Percentiles rank a stretch among this genome's conserved stretches.
These are phyloP conservation scores for Diaporthe sp. DNA, from an alignment of 2,329 filamentous ascomycete species.

Conservation along the genomic window DNA sequence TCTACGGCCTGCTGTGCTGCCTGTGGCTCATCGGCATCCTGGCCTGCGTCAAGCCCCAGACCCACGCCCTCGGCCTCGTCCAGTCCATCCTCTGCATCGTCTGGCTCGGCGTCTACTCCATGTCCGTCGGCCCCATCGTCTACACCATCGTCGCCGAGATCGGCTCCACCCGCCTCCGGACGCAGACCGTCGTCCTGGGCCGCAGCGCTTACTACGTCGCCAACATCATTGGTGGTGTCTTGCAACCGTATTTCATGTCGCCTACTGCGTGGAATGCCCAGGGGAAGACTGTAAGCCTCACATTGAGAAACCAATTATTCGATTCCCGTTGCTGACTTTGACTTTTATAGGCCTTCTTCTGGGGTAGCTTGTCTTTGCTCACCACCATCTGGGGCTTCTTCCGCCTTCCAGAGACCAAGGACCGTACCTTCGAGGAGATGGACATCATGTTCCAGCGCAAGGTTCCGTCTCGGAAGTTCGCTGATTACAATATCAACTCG, in stretches of 20 bases:
- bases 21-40: slow-evolving; percentile 61
- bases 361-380: slow-evolving; percentile 54
- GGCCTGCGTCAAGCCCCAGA: slow-evolving; percentile 54
- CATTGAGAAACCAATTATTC: too few species aligned
- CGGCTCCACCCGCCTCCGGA: slow-evolving; percentile 60
- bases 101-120: slow-evolving; percentile 60
- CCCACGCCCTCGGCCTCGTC: slow-evolving; percentile 53
- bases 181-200: slow-evolving; percentile 61
- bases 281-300: slow-evolving; percentile 54
- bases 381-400: slow-evolving; percentile 59
- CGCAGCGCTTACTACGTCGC: slow-evolving; percentile 58
- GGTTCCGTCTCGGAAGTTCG: slow-evolving; percentile 53
- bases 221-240: slow-evolving; percentile 57
- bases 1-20: slow-evolving; percentile 54
- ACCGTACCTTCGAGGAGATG: slow-evolving; percentile 60
- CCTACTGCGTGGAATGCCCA: slow-evolving; percentile 57
- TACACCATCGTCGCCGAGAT: slow-evolving; percentile 62
- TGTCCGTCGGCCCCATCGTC: slow-evolving; percentile 60
- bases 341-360: slow-evolving; percentile 56
- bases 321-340: not conserved
- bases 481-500: slow-evolving; percentile 45
- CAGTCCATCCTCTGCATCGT: slow-evolving; percentile 59
- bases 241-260: slow-evolving; percentile 56
- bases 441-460: slow-evolving; percentile 56
- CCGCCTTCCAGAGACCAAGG: slow-evolving; percentile 61